phyloP scores from a whole-genome alignment of 1,284 basidiomycete species.

The Irpex sp. region DNA sequence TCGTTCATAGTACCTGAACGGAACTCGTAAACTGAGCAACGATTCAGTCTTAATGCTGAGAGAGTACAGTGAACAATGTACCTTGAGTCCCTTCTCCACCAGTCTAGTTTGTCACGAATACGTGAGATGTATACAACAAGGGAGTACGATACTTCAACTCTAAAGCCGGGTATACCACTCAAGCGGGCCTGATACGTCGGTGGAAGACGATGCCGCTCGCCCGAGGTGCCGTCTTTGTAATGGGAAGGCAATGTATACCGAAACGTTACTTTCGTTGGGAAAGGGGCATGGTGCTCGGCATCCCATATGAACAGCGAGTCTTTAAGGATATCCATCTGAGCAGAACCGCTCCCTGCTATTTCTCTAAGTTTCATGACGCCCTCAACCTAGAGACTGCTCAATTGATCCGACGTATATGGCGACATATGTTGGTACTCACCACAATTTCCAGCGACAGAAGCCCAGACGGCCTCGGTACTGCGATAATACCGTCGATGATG shows the following conservation, averaged over 20 bases:
- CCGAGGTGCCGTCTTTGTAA: constrained; percentile 17
- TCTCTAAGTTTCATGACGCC: constrained; percentile 23
- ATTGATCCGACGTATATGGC: background rate
- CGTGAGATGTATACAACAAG: constrained; percentile 31
- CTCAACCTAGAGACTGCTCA: constrained; percentile 18
- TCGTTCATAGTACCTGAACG: constrained; percentile 18
- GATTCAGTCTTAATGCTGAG: background rate
- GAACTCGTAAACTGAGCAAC: constrained; percentile 12
- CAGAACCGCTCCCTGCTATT: constrained; percentile 21
- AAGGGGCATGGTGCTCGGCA: constrained; percentile 15
- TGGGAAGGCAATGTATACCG: constrained; percentile 23
- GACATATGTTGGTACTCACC: constrained; percentile 13
- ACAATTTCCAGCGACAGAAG: constrained; percentile 22
- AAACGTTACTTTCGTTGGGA: constrained; percentile 25
- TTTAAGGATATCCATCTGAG: constrained; percentile 16
- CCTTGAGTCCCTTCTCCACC: constrained; percentile 24
- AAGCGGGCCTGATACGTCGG: constrained; percentile 61
- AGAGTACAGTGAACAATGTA: constrained; percentile 8
- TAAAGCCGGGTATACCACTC: constrained; percentile 64
- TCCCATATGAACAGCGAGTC: constrained; percentile 25
- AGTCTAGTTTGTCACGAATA: constrained; percentile 19
- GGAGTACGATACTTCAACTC: constrained; percentile 55
- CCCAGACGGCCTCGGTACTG: constrained; percentile 20
- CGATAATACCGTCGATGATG: constrained; percentile 24
- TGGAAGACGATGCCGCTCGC: constrained; percentile 41